Conservation (phyloP, 108 stramenopile species). For the Stephanodiscus triporus region DNA sequence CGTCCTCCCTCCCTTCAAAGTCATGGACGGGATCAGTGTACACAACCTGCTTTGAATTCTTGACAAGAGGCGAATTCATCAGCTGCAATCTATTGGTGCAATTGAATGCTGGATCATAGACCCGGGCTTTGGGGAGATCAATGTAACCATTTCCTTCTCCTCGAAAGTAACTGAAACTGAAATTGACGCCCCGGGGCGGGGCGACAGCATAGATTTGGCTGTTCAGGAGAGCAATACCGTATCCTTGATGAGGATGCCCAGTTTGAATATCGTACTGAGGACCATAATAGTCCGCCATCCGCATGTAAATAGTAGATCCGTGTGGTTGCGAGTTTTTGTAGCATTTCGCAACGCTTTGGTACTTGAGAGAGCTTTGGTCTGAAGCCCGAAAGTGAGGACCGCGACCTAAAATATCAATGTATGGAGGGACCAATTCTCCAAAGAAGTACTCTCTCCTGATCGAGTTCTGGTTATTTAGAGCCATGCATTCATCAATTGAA, state of each 20-base stretch:
- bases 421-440: slow-evolving; percentile 82
- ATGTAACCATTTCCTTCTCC: slow-evolving; percentile 60
- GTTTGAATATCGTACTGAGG: slow-evolving; percentile 85
- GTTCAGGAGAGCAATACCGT: slow-evolving; percentile 46
- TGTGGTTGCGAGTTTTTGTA: slow-evolving; percentile 71
- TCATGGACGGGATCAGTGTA: slow-evolving; percentile 56
- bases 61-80: slow-evolving; percentile 65
- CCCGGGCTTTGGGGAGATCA: slow-evolving; percentile 65
- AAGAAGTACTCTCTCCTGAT: slow-evolving; percentile 58
- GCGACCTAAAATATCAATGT: slow-evolving; percentile 78
- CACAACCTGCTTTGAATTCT: slow-evolving; percentile 38
- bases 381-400: slow-evolving; percentile 71
- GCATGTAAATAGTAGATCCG: slow-evolving; percentile 76
- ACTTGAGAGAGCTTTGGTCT: slow-evolving; percentile 55
- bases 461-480: slow-evolving; percentile 47
- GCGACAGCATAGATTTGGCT: slow-evolving; percentile 46
- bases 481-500: slow-evolving; percentile 73
- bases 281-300: slow-evolving; percentile 81
- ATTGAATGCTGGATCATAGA: slow-evolving; percentile 75
- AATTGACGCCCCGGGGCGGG: slow-evolving; percentile 40
- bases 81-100: slow-evolving; percentile 78
- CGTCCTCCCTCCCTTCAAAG: slow-evolving; percentile 51
- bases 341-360: slow-evolving; percentile 67
- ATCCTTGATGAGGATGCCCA: slow-evolving; percentile 72
- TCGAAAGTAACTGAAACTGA: slow-evolving; percentile 43